Base-by-base conservation (phyloP, 176 grass and related monocot species). In the Juncus inflexus region DNA sequence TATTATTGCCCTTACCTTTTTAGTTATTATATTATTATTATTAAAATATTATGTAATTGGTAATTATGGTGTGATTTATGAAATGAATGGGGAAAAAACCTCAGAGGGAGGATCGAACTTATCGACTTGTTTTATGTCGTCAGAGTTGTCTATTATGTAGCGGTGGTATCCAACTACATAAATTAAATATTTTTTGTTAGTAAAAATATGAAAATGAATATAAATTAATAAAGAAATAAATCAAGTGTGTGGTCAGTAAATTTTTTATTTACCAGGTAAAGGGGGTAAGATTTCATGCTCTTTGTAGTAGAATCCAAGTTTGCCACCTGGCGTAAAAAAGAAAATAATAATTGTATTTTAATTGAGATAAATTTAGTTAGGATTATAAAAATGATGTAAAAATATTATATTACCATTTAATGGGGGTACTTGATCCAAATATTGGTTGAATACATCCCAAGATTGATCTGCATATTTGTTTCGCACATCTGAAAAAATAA, bases 251-350 rank as follows among this genome's bases (percentile, higher is more conserved):
- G 3, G n/a, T 70, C 51, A 37, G 12, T 50, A 40, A 50, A 75
- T 65, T 61, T 70, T 50, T 80, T 14, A 58, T 47, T 70, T 78
- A 96, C 92, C 92, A 37, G 87, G 92, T 47, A 91, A 81, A 37
- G 87, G 84, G 36, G 87, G 92, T 42, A 97, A 81, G 71, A 97
- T 97, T 71, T 97, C 92, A 89, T 97, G 87, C 37, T 97, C 92
- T 89, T 77, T 97, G 87, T 97, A 91, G 74, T 91, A 97, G 64
- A 97, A 97, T 66, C 87, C 92, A 76, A 97, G 76, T 58, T 76
- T 97, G 50, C 92, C 92, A 14, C 80, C 92, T 97, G 66, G 6
- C 58, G 28, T 37, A 55, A 9, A 67, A 75, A 58, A 85, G 19
- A 62, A 11, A 47, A 9, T 12, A 36, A 59, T 65, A 40, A 37